These are phyloP conservation scores for Phanerochaete carnosa DNA, from an alignment of 768 basidiomycete species.

Conservation along the genomic window DNA sequence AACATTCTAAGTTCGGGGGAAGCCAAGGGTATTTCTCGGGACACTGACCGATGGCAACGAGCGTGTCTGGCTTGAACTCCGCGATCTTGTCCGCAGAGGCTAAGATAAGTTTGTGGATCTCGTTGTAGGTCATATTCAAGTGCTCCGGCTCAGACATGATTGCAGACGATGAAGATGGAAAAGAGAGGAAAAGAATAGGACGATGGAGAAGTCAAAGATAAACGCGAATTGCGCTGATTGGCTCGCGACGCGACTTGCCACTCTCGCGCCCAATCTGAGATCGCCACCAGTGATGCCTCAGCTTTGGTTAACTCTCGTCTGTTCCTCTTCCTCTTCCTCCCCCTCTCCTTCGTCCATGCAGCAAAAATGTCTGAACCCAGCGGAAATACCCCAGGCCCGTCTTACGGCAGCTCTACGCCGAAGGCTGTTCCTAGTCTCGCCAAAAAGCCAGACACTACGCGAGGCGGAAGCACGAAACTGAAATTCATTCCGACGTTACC, in stretches of 20 bases:
- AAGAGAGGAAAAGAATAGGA: slow-evolving; percentile 4
- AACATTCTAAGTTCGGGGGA: background rate
- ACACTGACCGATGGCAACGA: slow-evolving; percentile 75
- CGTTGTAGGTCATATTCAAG: slow-evolving; percentile 80
- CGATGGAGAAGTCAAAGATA: background rate
- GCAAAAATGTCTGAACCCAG: slow-evolving; percentile 17
- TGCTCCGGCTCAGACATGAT: slow-evolving; percentile 48
- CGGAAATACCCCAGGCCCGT: slow-evolving; percentile 1
- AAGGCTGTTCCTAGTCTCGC: slow-evolving; percentile 78
- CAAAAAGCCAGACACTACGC: slow-evolving; percentile 66
- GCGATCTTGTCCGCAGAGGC: slow-evolving; percentile 64
- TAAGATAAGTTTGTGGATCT: slow-evolving; percentile 87
- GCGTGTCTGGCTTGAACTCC: slow-evolving; percentile 82
- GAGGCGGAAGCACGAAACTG: slow-evolving; percentile 71
- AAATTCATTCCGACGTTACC: slow-evolving; percentile 81
- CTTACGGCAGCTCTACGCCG: slow-evolving; percentile 17
- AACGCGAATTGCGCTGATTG: background rate
- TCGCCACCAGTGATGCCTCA: background rate
- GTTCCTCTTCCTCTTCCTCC: background rate
- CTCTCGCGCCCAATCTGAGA: background rate
- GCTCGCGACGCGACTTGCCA: background rate
- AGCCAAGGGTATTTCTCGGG: background rate
- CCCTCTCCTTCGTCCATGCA: background rate
- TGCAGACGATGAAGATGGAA: background rate
- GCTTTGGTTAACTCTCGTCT: background rate